Percentiles rank a stretch among this genome's conserved stretches.
These are phyloP conservation scores for Mucor velutinosus DNA, from an alignment of 371 early-diverging fungal species.

Conservation along the genomic window DNA sequence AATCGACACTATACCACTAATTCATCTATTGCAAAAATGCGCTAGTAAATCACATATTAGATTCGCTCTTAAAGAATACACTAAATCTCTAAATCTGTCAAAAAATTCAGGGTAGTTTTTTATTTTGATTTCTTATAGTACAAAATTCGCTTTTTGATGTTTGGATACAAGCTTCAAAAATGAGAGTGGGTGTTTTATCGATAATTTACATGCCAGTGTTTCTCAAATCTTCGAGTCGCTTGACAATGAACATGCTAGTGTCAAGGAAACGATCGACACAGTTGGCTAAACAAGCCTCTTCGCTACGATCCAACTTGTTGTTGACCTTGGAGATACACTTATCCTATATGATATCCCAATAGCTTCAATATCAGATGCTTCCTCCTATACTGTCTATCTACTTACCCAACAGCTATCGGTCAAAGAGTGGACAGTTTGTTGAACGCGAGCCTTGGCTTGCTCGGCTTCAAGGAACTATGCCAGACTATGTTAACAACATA, in stretches of 20 bases:
- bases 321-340: constrained; percentile 74
- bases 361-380: not conserved
- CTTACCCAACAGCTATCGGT: constrained; percentile 74
- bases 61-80: too few species aligned
- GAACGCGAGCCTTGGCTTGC: constrained; percentile 74
- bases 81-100: too few species aligned
- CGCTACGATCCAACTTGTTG: constrained; percentile 67
- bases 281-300: constrained; percentile 76
- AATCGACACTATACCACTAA: too few species aligned
- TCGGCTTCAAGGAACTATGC: constrained; percentile 67
- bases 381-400: not conserved
- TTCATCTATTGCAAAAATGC: too few species aligned
- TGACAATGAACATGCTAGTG: constrained; percentile 71
- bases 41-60: too few species aligned
- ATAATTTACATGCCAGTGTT: constrained; percentile 32
- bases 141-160: too few species aligned
- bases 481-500: not conserved
- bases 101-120: too few species aligned
- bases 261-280: constrained; percentile 85
- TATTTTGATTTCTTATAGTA: too few species aligned
- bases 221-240: constrained; percentile 61
- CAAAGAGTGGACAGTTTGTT: constrained; percentile 68
- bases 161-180: too few species aligned
- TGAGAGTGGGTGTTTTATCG: too few species aligned
- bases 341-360: constrained; percentile 35